These are phyloP conservation scores for Lactarius sanguifluus DNA, from an alignment of 768 basidiomycete genomes.

Conservation along the genomic window DNA sequence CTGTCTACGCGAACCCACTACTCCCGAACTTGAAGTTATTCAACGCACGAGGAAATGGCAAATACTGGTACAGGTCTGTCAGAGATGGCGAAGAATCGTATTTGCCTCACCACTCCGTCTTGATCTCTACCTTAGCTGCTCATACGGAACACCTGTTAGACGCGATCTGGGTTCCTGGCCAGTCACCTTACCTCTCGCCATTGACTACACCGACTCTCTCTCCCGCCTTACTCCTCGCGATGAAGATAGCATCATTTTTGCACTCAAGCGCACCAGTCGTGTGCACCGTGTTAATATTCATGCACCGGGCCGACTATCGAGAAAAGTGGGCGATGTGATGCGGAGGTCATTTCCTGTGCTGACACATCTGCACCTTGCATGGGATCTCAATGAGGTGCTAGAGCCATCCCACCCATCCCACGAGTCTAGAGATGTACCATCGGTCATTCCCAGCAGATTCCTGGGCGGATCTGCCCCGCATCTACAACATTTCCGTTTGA, in stretches of 20 bases:
- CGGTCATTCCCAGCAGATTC: not conserved
- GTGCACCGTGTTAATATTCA: not conserved
- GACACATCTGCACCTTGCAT: not conserved
- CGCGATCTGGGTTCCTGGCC: not conserved
- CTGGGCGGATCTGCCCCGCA: not conserved
- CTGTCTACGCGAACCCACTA: not conserved
- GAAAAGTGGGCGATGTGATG: not conserved
- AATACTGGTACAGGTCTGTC: not conserved
- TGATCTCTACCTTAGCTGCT: not conserved
- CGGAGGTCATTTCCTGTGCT: not conserved
- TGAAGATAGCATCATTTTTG: not conserved
- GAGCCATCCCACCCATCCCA: no score
- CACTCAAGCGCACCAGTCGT: not conserved
- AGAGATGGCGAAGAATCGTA: not conserved
- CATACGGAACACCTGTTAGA: not conserved
- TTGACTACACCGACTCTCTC: not conserved
- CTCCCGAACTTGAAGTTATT: not conserved
- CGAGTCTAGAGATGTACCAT: no score
- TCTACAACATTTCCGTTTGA: not conserved
- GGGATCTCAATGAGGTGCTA: not conserved
- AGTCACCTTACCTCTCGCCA: not conserved
- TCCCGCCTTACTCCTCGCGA: not conserved
- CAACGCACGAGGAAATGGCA: not conserved
- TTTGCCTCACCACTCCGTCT: not conserved
- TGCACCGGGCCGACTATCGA: not conserved